phyloP scores from a whole-genome alignment of 1,139 yeast species.

The Protomyces macrosporus region DNA sequence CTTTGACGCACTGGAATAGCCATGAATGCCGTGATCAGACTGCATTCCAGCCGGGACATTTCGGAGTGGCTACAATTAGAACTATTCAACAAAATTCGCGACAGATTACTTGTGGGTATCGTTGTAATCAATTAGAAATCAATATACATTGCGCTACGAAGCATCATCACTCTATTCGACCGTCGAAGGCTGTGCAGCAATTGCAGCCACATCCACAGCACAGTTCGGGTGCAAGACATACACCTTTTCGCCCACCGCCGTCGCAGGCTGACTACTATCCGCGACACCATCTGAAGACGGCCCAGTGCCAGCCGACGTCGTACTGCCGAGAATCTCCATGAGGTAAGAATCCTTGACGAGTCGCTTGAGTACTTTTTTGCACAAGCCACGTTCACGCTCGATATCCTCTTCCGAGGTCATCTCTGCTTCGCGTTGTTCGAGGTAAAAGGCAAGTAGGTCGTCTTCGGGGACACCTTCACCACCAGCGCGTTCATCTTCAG shows the following conservation, averaged over 20 bases:
- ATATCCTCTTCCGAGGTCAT: slow-evolving; percentile 66
- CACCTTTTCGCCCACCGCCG: slow-evolving; percentile 12
- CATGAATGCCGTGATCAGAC: too few relatives aligned
- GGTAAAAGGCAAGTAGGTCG: slow-evolving; percentile 72
- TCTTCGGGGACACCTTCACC: slow-evolving; percentile 67
- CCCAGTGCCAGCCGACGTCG: neutral
- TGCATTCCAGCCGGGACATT: too few relatives aligned
- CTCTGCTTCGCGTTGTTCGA: slow-evolving; percentile 67
- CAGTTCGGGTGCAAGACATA: slow-evolving; percentile 24
- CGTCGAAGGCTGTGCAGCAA: slow-evolving; percentile 4
- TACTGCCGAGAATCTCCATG: slow-evolving; percentile 64
- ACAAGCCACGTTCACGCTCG: slow-evolving; percentile 63
- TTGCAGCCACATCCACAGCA: slow-evolving; percentile 24
- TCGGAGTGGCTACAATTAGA: too few relatives aligned
- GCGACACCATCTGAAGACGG: slow-evolving; percentile 1
- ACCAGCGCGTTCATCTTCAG: slow-evolving; percentile 49
- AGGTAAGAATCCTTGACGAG: slow-evolving; percentile 80
- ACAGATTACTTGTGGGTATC: neutral
- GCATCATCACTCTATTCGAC: neutral
- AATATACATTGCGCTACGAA: neutral
- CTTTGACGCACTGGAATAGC: too few relatives aligned
- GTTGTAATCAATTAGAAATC: neutral
- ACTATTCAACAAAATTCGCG: neutral
- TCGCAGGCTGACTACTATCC: slow-evolving; percentile 6
- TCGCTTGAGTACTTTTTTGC: slow-evolving; percentile 73